phyloP scores from a whole-genome alignment of 495 filamentous ascomycete genomes.

The Neurospora cerealis region DNA sequence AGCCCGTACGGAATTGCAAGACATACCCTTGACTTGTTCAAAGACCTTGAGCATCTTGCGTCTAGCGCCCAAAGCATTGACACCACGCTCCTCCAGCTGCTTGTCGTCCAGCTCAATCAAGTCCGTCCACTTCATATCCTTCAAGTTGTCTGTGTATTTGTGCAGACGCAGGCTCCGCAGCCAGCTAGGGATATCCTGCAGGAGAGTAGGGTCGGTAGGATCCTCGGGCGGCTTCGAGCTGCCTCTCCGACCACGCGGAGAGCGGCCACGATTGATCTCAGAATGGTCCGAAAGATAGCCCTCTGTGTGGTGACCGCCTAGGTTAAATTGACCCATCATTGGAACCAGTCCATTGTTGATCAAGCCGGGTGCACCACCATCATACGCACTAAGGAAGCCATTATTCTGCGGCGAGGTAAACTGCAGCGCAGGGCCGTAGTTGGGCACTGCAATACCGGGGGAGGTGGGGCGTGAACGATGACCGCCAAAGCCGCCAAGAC shows the following conservation, averaged over 20 bases:
- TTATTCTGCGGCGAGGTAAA: constrained; percentile 93
- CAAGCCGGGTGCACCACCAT: constrained; percentile 54
- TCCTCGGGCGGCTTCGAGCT: constrained; percentile 97
- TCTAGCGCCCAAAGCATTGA: constrained; percentile 88
- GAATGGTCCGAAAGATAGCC: constrained; percentile 95
- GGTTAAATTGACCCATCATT: constrained; percentile 64
- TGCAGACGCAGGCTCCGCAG: constrained; percentile 88
- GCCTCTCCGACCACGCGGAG: constrained; percentile 83
- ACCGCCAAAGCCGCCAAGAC: constrained; percentile 65
- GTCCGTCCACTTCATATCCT: constrained; percentile 95
- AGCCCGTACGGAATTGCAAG: not conserved
- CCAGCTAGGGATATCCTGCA: constrained; percentile 96
- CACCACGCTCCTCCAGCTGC: constrained; percentile 83
- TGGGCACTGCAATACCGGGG: constrained; percentile 78
- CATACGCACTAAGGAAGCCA: constrained; percentile 86
- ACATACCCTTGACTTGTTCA: constrained; percentile 75
- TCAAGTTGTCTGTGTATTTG: constrained; percentile 97
- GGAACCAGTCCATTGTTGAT: constrained; percentile 64
- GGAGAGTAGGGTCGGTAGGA: constrained; percentile 78
- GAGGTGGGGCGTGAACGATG: constrained; percentile 88
- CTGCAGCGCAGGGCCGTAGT: constrained; percentile 51
- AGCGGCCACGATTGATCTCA: constrained; percentile 79
- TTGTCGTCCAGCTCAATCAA: constrained; percentile 87
- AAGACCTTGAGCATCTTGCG: constrained; percentile 99
- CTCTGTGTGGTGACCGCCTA: constrained; percentile 48